These are phyloP conservation scores for Botrytis cinerea DNA, from an alignment of 2,329 filamentous ascomycete species.

Conservation along the genomic window DNA sequence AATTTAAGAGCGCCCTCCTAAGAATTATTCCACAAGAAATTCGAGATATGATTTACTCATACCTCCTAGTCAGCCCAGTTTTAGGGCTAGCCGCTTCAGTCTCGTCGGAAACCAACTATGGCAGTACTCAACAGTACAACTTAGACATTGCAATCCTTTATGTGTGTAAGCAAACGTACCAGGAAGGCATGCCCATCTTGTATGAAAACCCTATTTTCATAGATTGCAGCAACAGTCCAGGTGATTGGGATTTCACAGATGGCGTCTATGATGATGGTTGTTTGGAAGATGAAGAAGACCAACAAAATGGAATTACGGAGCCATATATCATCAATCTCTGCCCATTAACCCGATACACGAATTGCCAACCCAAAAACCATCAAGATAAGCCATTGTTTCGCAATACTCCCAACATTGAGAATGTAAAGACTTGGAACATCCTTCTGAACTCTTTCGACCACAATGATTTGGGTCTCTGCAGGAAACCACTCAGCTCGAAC, in stretches of 20 bases:
- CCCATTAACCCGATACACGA: neutral
- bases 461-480: neutral
- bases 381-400: neutral
- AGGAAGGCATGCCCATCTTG: neutral
- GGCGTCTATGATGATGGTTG: rapidly evolving
- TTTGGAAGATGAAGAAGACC: neutral
- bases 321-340: neutral
- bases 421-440: neutral
- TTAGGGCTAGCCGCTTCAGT: neutral
- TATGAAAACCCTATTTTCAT: neutral
- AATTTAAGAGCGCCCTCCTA: neutral
- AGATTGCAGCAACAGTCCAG: neutral
- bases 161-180: neutral
- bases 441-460: neutral
- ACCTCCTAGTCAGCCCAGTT: neutral
- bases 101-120: neutral
- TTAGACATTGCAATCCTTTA: neutral
- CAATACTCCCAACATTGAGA: neutral
- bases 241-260: neutral
- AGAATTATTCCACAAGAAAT: neutral
- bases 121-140: neutral
- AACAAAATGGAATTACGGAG: neutral
- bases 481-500: neutral
- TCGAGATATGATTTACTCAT: neutral
- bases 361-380: neutral